Conservation (phyloP, 2,329 filamentous ascomycete genomes). For the Fusarium xylarioides region DNA sequence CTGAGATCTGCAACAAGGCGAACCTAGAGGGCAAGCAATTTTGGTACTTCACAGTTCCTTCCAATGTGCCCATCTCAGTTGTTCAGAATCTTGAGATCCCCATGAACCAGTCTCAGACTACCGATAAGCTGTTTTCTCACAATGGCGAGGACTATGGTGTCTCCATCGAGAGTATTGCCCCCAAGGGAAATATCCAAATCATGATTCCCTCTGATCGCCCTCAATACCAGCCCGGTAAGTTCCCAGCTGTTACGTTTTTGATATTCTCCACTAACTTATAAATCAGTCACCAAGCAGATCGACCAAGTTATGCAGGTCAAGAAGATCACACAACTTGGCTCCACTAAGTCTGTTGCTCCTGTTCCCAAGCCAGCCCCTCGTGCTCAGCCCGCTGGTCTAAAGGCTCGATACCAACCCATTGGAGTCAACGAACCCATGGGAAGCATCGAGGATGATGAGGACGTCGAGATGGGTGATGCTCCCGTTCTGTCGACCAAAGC, state of each 20-base stretch:
- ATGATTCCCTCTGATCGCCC: slow-evolving; percentile 67
- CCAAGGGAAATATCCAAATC: slow-evolving; percentile 64
- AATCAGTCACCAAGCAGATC: slow-evolving; percentile 53
- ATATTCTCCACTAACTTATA: slow-evolving; percentile 12
- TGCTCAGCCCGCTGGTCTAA: slow-evolving; percentile 73
- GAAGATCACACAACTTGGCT: slow-evolving; percentile 66
- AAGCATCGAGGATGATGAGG: slow-evolving; percentile 57
- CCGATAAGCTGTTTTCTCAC: slow-evolving; percentile 67
- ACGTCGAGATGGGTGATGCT: slow-evolving; percentile 56
- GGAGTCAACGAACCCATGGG: slow-evolving; percentile 57
- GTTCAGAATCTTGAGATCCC: slow-evolving; percentile 72
- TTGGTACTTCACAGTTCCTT: slow-evolving; percentile 82
- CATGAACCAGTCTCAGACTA: slow-evolving; percentile 62
- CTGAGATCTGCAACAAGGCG: slow-evolving; percentile 65
- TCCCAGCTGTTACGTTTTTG: not conserved
- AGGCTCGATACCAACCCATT: slow-evolving; percentile 73
- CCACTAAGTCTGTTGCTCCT: slow-evolving; percentile 52
- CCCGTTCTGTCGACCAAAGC: slow-evolving; percentile 41
- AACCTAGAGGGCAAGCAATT: slow-evolving; percentile 76
- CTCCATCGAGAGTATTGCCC: slow-evolving; percentile 61
- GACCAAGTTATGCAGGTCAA: slow-evolving; percentile 72
- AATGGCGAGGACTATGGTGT: slow-evolving; percentile 71
- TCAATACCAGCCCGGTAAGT: slow-evolving; percentile 64
- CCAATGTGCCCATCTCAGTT: slow-evolving; percentile 72
- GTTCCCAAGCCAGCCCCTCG: slow-evolving; percentile 63